These are phyloP conservation scores for Tricholoma sp. DNA, from an alignment of 768 basidiomycete species.

Conservation along the genomic window DNA sequence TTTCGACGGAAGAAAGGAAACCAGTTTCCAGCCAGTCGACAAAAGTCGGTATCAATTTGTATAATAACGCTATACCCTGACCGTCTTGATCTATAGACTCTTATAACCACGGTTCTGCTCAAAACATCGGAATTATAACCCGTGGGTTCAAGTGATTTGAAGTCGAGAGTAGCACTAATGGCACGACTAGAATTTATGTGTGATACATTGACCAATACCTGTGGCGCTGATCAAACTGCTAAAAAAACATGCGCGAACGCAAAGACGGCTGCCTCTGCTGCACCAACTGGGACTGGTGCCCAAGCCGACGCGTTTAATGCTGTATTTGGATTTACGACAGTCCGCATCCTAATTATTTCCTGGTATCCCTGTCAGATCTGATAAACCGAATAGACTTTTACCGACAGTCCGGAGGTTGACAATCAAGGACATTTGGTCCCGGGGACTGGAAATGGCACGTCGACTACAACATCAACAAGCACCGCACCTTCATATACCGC, in stretches of 20 bases:
- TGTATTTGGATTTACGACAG: constrained; percentile 36
- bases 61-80: background rate
- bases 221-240: constrained; percentile 50
- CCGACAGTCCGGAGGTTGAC: constrained; percentile 30
- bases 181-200: constrained; percentile 41
- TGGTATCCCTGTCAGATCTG: constrained; percentile 7
- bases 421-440: constrained; percentile 31
- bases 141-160: constrained; percentile 18
- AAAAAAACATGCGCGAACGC: constrained; percentile 43
- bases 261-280: constrained; percentile 34
- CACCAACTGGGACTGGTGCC: constrained; percentile 38
- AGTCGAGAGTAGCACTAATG: background rate
- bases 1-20: constrained; percentile 56
- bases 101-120: constrained; percentile 51
- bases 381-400: constrained; percentile 28
- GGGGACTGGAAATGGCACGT: constrained; percentile 19
- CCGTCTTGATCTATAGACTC: constrained; percentile 21
- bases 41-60: constrained; percentile 23
- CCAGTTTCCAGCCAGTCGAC: constrained; percentile 53
- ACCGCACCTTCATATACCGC: constrained; percentile 13
- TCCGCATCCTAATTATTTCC: constrained; percentile 11
- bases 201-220: constrained; percentile 46
- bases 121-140: constrained; percentile 51
- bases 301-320: constrained; percentile 53
- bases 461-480: constrained; percentile 12